phyloP scores from a whole-genome alignment of 2,329 filamentous ascomycete genomes.

The Pseudogymnoascus sp. region DNA sequence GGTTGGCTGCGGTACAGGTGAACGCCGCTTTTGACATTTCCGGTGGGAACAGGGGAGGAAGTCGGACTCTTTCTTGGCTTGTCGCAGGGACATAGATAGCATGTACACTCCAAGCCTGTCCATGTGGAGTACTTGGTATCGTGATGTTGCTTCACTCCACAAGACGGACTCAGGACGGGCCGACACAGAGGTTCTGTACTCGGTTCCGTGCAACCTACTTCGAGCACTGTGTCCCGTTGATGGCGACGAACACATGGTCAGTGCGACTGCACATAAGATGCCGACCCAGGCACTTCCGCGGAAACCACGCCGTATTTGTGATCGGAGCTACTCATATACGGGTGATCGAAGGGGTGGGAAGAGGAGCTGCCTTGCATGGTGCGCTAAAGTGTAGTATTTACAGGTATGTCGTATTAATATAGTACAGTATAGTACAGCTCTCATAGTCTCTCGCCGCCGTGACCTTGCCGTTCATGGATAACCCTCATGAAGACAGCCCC shows the following conservation, averaged over 20 bases:
- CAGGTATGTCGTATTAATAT: background rate
- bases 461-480: background rate
- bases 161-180: background rate
- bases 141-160: background rate
- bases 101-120: background rate
- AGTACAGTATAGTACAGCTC: constrained; percentile 3
- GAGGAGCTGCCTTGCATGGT: background rate
- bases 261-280: background rate
- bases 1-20: background rate
- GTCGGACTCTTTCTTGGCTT: background rate
- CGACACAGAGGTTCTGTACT: background rate
- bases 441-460: background rate
- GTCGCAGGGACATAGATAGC: background rate
- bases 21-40: background rate
- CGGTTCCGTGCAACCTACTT: background rate
- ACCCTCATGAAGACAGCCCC: background rate
- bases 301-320: background rate
- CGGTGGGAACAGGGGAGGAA: background rate
- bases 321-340: background rate
- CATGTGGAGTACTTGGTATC: background rate
- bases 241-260: constrained; percentile 3
- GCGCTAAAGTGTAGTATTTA: background rate
- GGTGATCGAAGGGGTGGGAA: background rate
- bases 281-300: background rate
- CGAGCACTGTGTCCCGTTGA: background rate